Evolutionary conservation across 495 filamentous ascomycete species (phyloP).

Genomic region (Penicillium cataractarum): DNA sequence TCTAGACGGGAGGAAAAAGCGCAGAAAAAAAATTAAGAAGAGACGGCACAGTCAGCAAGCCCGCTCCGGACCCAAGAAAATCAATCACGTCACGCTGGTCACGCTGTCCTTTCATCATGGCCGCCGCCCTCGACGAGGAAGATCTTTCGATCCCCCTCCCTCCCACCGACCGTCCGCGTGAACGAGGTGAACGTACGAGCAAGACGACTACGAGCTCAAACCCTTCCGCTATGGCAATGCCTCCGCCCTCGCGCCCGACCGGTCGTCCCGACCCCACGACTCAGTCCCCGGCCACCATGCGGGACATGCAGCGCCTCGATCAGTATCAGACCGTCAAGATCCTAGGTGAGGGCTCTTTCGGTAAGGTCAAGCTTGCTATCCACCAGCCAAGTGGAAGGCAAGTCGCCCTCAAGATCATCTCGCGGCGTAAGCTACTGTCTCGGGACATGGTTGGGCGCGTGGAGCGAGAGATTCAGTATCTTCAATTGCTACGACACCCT

Average conservation of each 20-base stretch:
- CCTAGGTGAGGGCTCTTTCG: slow-evolving; percentile 94
- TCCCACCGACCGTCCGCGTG: slow-evolving; percentile 61
- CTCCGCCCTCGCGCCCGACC: slow-evolving; percentile 47
- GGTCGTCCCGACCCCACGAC: slow-evolving; percentile 38
- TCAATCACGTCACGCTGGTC: slow-evolving; percentile 54
- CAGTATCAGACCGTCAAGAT: slow-evolving; percentile 89
- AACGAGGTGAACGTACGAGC: slow-evolving; percentile 40
- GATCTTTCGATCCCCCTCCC: slow-evolving; percentile 88
- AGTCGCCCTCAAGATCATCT: slow-evolving; percentile 97
- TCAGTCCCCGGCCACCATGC: slow-evolving; percentile 50
- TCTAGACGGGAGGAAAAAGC: slow-evolving; percentile 24
- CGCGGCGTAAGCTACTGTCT: slow-evolving; percentile 89
- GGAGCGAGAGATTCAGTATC: slow-evolving; percentile 96
- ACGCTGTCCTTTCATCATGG: slow-evolving; percentile 49
- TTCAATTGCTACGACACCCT: slow-evolving; percentile 92
- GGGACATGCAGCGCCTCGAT: slow-evolving; percentile 77
- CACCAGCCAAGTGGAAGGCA: slow-evolving; percentile 89
- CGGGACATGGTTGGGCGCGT: slow-evolving; percentile 96
- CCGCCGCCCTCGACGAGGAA: slow-evolving; percentile 74
- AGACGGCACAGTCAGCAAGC: slow-evolving; percentile 27
- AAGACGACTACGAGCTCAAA: slow-evolving; percentile 34
- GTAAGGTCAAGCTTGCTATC: slow-evolving; percentile 95
- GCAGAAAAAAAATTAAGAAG: slow-evolving; percentile 20
- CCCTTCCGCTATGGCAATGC: slow-evolving; percentile 52
- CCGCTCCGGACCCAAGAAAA: slow-evolving; percentile 33